Percentiles rank a stretch among this genome's conserved stretches.
These are phyloP conservation scores for Carallia pectinifolia DNA, from an alignment of 345 rosid species.

Conservation along the genomic window DNA sequence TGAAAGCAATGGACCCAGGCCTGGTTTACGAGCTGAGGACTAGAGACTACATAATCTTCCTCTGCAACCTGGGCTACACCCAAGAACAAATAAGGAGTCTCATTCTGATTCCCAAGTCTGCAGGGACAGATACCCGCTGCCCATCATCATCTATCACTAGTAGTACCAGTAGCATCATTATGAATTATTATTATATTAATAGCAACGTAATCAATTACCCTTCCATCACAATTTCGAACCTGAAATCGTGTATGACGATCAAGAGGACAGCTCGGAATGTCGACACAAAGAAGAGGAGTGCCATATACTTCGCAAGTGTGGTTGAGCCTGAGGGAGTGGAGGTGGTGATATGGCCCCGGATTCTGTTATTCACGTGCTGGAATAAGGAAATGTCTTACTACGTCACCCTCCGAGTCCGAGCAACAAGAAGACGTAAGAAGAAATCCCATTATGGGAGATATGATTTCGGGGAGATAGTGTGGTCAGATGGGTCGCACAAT, in stretches of 20 bases:
- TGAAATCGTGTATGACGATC: constrained; percentile 40
- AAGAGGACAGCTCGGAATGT: constrained; percentile 53
- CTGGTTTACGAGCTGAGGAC: constrained; percentile 54
- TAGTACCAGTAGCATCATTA: constrained; percentile 22
- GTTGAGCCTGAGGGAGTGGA: constrained; percentile 55
- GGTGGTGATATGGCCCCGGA: constrained; percentile 56
- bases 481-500: constrained; percentile 57
- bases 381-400: constrained; percentile 40
- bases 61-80: constrained; percentile 61
- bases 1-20: constrained; percentile 67
- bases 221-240: constrained; percentile 50
- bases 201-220: constrained; percentile 53
- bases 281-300: constrained; percentile 35
- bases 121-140: constrained; percentile 27
- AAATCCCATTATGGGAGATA: constrained; percentile 47
- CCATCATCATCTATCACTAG: not conserved
- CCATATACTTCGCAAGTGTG: constrained; percentile 36
- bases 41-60: constrained; percentile 52
- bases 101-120: constrained; percentile 17
- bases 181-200: too few relatives aligned
- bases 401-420: constrained; percentile 32
- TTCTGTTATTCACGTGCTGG: constrained; percentile 40
- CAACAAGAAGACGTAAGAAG: too few relatives aligned
- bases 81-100: constrained; percentile 25
- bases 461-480: constrained; percentile 62